Conservation (phyloP, 805 yeast genomes). For the Zygosaccharomyces kombuchaensis region DNA sequence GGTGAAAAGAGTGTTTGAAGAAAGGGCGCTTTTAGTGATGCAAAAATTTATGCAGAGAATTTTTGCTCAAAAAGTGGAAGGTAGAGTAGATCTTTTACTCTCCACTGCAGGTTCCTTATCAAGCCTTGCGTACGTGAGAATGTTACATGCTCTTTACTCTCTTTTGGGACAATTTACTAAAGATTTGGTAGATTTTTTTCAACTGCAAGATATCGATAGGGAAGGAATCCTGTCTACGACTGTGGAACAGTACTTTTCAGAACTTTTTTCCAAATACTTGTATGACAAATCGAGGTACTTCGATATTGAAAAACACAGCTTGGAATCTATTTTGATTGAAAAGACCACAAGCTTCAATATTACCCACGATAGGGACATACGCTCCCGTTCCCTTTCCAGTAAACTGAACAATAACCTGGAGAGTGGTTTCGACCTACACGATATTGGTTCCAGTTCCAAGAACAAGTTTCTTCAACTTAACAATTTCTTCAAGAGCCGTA, state of each 20-base stretch:
- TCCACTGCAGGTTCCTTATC: conserved; percentile 60
- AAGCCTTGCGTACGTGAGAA: conserved; percentile 68
- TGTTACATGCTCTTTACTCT: conserved; percentile 62
- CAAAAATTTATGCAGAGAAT: conserved; percentile 68
- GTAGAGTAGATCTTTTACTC: conserved; percentile 53
- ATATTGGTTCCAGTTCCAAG: conserved; percentile 24
- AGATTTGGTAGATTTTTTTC: conserved; percentile 59
- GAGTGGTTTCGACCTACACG: conserved; percentile 16
- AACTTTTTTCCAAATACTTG: conserved; percentile 65
- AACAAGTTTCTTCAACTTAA: conserved; percentile 50
- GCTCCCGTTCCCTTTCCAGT: conserved; percentile 25
- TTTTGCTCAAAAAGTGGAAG: conserved; percentile 65
- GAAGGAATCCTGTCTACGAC: conserved; percentile 40
- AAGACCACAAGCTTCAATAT: conserved; percentile 34
- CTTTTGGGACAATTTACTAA: conserved; percentile 56
- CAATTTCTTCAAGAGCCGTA: conserved; percentile 50
- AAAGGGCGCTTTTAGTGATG: conserved; percentile 59
- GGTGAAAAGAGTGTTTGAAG: conserved; percentile 67
- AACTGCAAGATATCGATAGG: conserved; percentile 42
- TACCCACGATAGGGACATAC: conserved; percentile 32
- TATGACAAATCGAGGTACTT: conserved; percentile 62
- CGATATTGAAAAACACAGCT: conserved; percentile 60
- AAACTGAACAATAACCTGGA: conserved; percentile 32
- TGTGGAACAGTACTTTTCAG: conserved; percentile 69
- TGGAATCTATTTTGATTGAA: conserved; percentile 42